These are phyloP conservation scores for Sambucus nigra DNA, from an alignment of 129 eudicot genomes.

Conservation along the genomic window DNA sequence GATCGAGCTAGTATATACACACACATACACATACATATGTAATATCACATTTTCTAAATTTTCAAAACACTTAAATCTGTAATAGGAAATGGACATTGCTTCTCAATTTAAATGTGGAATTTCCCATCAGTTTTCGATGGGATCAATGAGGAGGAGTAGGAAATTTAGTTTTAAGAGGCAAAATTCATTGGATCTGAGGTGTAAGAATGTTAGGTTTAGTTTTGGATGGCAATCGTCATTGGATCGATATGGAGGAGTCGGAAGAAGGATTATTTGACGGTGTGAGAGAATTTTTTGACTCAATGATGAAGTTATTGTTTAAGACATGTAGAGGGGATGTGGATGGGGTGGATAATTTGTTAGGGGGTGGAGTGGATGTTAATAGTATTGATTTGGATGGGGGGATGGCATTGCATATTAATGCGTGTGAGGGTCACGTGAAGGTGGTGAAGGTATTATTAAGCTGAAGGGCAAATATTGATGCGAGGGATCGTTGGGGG, in stretches of 20 bases:
- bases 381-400: slow-evolving; percentile 98
- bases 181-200: slow-evolving; percentile 61
- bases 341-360: slow-evolving; percentile 53
- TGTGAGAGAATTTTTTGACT: slow-evolving; percentile 75
- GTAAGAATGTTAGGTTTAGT: slow-evolving; percentile 54
- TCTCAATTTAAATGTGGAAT: slow-evolving; percentile 70
- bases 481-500: slow-evolving; percentile 99
- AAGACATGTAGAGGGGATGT: slow-evolving; percentile 66
- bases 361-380: slow-evolving; percentile 84
- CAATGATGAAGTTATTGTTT: slow-evolving; percentile 83
- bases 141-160: slow-evolving; percentile 46
- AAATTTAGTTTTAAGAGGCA: slow-evolving; percentile 73
- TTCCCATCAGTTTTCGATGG: slow-evolving; percentile 81
- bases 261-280: slow-evolving; percentile 30
- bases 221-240: slow-evolving; percentile 94
- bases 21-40: no score
- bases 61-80: no score
- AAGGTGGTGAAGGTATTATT: slow-evolving; percentile 71
- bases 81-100: slow-evolving; percentile 34
- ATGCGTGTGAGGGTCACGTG: slow-evolving; percentile 86
- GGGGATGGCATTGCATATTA: slow-evolving; percentile 86
- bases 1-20: slow-evolving; percentile 34
- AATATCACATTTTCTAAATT: no score
- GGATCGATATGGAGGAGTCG: slow-evolving; percentile 60
- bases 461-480: slow-evolving; percentile 70